phyloP scores from a whole-genome alignment of 306 rosid species.

The Arachis stenosperma region DNA sequence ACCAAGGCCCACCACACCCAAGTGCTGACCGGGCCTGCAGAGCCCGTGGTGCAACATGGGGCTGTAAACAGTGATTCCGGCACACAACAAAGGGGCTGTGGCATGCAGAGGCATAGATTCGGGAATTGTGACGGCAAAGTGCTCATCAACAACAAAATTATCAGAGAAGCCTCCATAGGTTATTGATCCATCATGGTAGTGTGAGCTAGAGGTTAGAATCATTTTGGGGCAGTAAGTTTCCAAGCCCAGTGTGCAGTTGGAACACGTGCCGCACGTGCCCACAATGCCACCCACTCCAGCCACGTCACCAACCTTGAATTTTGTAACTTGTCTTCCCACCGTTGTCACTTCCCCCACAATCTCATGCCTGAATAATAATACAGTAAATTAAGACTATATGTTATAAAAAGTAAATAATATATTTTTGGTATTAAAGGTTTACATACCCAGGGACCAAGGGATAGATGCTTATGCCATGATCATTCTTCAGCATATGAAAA shows the following conservation, averaged over 20 bases:
- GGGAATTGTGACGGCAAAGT: constrained; percentile 31
- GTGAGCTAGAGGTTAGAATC: constrained; percentile 10
- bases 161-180: constrained; percentile 45
- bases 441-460: constrained; percentile 2
- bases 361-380: constrained; percentile 34
- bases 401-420: no score
- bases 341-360: constrained; percentile 37
- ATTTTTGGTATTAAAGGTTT: no score
- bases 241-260: constrained; percentile 9
- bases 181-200: constrained; percentile 34
- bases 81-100: constrained; percentile 44
- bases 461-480: background rate
- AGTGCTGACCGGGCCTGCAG: constrained; percentile 38
- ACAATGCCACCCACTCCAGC: constrained; percentile 40
- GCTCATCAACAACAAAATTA: constrained; percentile 36
- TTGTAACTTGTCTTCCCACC: constrained; percentile 37
- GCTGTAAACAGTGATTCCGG: constrained; percentile 42
- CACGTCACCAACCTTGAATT: constrained; percentile 40
- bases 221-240: constrained; percentile 34
- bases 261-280: constrained; percentile 37
- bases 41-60: constrained; percentile 39
- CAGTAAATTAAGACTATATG: no score
- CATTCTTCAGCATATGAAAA: background rate
- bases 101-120: constrained; percentile 33
- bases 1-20: constrained; percentile 46